Evolutionary conservation across 345 rosid species (phyloP).

Genomic region (Eucalyptus pumila): DNA sequence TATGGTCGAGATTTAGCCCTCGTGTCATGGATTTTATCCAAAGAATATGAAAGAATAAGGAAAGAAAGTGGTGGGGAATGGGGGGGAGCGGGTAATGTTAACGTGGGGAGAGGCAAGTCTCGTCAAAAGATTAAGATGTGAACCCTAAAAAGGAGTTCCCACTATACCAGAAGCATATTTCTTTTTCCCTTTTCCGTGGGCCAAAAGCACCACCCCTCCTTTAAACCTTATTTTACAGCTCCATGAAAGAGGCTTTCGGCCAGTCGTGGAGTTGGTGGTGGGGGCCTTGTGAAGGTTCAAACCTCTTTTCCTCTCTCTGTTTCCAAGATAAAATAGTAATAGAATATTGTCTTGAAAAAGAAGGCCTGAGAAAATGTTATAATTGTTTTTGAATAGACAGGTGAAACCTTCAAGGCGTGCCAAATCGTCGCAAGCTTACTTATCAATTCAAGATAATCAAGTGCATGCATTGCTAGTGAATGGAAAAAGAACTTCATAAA

Average conservation of each 20-base stretch:
- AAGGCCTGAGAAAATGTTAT: background rate
- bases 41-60: background rate
- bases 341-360: background rate
- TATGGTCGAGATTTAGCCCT: background rate
- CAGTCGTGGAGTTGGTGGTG: background rate
- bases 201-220: background rate
- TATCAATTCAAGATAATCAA: background rate
- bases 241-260: background rate
- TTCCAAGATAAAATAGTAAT: background rate
- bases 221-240: background rate
- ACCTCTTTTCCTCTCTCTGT: background rate
- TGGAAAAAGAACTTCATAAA: background rate
- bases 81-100: background rate
- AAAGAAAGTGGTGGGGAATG: background rate
- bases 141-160: slow-evolving; percentile 73
- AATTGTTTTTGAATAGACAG: background rate
- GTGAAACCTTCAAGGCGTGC: background rate
- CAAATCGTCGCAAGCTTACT: background rate
- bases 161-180: background rate
- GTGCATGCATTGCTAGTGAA: background rate
- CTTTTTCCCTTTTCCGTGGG: background rate
- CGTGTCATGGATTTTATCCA: background rate
- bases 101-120: slow-evolving; percentile 24
- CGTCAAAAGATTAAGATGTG: slow-evolving; percentile 40
- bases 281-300: background rate